Base-by-base conservation (phyloP, 2,329 filamentous ascomycete species). In the Sordariomycetes sp. region DNA sequence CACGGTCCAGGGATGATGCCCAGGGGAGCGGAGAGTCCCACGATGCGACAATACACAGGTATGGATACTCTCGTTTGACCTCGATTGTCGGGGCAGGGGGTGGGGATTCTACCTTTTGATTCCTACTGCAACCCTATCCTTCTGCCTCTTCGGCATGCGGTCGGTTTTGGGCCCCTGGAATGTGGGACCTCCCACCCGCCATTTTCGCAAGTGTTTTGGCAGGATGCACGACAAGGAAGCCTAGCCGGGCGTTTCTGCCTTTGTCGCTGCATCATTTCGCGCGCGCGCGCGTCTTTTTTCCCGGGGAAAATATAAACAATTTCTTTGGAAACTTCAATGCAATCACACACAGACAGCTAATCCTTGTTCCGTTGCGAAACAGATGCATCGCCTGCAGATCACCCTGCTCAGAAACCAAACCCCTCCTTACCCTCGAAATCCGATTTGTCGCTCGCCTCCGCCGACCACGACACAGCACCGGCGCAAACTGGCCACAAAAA, bases 381-480 rank as follows among this genome's bases (percentile, higher is more conserved):
- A 66, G 67, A 69, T 54, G 59, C 65, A 48, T 65, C 65, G 54
- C 64, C 64, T 60, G 64, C 63, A 59, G 68, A 71, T 52, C 66
- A 67, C 57, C 62, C 68, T 56, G 64, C 68, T 57, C 68, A 74
- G 61, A 74, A 71, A 64, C 67, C 70, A 42, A 65, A 65, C 54
- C 66, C 72, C 53, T 68, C 72, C 60, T 65, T 73, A 57, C 72
- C 74, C 45, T 75, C 77, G 53, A 75, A 69, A 63, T 79, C 80
- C 60, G 76, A 82, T 59, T 65, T 78, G 50, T 80, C 80, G 59
- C 64, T 81, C 54, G 72, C 72, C 45, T 78, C 78, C n/a, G 66
- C 67, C 57, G 78, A 81, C 52, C 66, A 70, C 66, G 78, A 81
- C 57, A 63, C 64, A 53, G 56, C 58, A 57, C 42, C 51, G 17